Base-by-base conservation (phyloP, 2,329 filamentous ascomycete species). In the Huntiella moniliformis region DNA sequence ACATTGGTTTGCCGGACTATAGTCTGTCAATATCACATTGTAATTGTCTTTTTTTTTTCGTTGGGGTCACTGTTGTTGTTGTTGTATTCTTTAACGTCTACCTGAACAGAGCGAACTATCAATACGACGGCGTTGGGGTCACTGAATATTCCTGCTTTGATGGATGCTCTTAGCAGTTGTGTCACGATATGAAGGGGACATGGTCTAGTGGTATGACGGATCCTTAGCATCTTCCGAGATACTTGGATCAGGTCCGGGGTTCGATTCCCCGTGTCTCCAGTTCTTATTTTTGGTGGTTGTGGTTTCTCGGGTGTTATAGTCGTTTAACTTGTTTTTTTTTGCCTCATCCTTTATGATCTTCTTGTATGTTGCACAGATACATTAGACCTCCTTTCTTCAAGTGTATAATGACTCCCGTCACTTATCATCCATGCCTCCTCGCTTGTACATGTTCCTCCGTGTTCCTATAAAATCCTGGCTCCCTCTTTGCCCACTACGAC, bases 171-270 rank as follows among this genome's bases (percentile, higher is more conserved):
- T 28, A 4, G 8, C 13, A 6, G 4, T 15, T 6, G 3, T 13
- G 11, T 41, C 22, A 13, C 5, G 5, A 41, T 28, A 10, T 3
- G 18, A 18, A 17, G 43, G 47, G 47, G 47, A 46, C 47, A 49
- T 49, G 47, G 47, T 49, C 47, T 49, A 46, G 47, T 46, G 43
- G 43, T 49, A 49, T 49, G 47, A 49, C 47, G 47, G 47, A 46
- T 49, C 47, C 43, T 49, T 49, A 49, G 47, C 47, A 49, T 35
- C 15, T 13, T 35, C 15, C 11, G 16, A 43, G 36, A 35, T 43
- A 13, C 10, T 42, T 49, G 47, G 47, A 49, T 49, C 43, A 49
- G 43, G 43, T 49, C 47, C 47, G 43, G 47, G 47, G 47, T 46
- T 49, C 43, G 47, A 49, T 49, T 46, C 43, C 43, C 47, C 47